phyloP scores from a whole-genome alignment of 768 basidiomycete genomes.

The Termitomyces sp. region DNA sequence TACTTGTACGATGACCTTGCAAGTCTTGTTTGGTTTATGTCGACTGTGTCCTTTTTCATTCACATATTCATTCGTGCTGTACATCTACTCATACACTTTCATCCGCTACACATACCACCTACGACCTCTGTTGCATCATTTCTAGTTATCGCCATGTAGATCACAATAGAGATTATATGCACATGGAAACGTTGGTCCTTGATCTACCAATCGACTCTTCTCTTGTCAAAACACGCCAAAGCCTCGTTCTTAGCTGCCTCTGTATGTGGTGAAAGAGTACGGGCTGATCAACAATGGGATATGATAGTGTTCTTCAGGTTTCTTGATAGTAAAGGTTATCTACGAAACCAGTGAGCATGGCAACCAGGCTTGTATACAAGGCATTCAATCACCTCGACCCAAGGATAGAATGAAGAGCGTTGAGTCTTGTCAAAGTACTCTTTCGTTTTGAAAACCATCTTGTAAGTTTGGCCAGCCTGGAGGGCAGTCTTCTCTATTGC shows the following conservation, averaged over 20 bases:
- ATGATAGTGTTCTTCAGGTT: conserved; percentile 81
- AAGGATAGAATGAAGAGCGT: conserved; percentile 79
- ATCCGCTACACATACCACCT: conserved; percentile 22
- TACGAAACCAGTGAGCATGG: conserved; percentile 20
- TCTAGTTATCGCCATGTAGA: conserved; percentile 24
- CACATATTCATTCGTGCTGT: conserved; percentile 22
- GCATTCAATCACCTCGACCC: conserved; percentile 59
- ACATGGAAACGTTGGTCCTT: conserved; percentile 18
- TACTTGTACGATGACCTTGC: conserved; percentile 40
- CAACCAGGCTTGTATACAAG: not conserved
- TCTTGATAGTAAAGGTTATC: conserved; percentile 74
- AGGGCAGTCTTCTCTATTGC: conserved; percentile 39
- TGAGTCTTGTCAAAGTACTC: conserved; percentile 67
- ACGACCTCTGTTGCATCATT: conserved; percentile 16
- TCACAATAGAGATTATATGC: conserved; percentile 23
- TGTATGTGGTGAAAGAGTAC: conserved; percentile 87
- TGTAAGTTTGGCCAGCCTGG: conserved; percentile 60
- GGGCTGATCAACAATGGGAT: conserved; percentile 91
- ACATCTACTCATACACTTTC: conserved; percentile 27
- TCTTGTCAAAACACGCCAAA: conserved; percentile 1
- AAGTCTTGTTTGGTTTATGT: conserved; percentile 9
- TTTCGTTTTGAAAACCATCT: conserved; percentile 79
- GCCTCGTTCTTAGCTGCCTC: conserved; percentile 61
- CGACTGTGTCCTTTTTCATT: conserved; percentile 20
- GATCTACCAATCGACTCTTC: conserved; percentile 13